These are phyloP conservation scores for Aspergillus taichungensis DNA, from an alignment of 495 filamentous ascomycete genomes.

Conservation along the genomic window DNA sequence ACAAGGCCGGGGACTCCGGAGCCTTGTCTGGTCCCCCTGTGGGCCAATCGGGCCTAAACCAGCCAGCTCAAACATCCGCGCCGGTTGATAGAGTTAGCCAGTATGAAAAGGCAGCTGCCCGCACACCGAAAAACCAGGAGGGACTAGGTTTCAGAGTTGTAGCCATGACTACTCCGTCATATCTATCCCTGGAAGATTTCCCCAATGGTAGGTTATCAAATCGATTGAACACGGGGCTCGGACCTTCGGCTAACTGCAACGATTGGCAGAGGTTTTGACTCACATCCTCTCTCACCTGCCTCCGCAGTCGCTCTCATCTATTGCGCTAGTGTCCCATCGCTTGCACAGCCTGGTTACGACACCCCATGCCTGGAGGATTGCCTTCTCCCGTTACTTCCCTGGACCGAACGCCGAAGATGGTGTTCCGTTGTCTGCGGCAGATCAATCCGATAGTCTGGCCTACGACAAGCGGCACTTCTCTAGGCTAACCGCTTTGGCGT, in stretches of 20 bases:
- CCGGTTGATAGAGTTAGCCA: conserved; percentile 57
- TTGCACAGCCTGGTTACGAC: conserved; percentile 78
- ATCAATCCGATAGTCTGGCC: conserved; percentile 41
- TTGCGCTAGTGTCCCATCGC: conserved; percentile 73
- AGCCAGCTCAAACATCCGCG: conserved; percentile 19
- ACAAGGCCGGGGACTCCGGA: conserved; percentile 22
- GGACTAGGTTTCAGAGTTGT: conserved; percentile 54
- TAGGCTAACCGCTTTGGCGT: conserved; percentile 65
- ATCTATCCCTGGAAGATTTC: conserved; percentile 53
- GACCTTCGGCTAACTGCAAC: conserved; percentile 17
- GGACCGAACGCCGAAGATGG: conserved; percentile 46
- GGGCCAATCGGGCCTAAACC: conserved; percentile 23
- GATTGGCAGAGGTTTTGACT: conserved; percentile 67
- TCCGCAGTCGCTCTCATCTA: conserved; percentile 64
- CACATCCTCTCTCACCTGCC: conserved; percentile 87
- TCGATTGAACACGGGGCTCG: neutral
- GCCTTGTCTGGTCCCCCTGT: conserved; percentile 15
- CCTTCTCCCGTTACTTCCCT: conserved; percentile 82
- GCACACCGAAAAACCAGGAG: conserved; percentile 32
- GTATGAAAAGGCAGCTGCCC: conserved; percentile 57
- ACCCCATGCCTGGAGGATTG: conserved; percentile 83
- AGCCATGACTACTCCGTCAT: conserved; percentile 38
- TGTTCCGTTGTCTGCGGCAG: conserved; percentile 9
- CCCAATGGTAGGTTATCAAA: conserved; percentile 62
- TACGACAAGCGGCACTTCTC: conserved; percentile 68